Evolutionary conservation across 805 yeast species (phyloP), one percentile per base, ranked within the genome.

Genomic region (Suhomyces prunicola): DNA sequence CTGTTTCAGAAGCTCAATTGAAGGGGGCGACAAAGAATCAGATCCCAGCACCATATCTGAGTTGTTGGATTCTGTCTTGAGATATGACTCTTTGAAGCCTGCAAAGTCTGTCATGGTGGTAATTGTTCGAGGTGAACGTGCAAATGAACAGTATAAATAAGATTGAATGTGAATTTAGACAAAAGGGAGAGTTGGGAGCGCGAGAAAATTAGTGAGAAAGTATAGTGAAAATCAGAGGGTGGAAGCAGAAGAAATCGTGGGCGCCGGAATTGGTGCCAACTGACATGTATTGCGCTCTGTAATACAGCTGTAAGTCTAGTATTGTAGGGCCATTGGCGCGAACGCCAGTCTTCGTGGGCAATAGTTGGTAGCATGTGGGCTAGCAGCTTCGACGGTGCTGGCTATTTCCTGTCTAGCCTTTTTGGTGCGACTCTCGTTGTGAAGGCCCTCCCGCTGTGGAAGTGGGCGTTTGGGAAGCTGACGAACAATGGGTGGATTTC

Each of bases 81-180:
- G 45, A 33, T 50, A 61, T 24, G 63, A 54, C 15, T 62, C 65
- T 45, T 58, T 59, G 48, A 61, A 61, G 6, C 63, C 63, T n/a
- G 57, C 50, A 39, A 54, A 57, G 41, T 50, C 46, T 29, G 50
- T 41, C 51, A 48, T 48, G 19, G 42, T 36, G 29, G n/a, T 9
- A n/a, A 31, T 31, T 31, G 36, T 27, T 2, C 33, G 33, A 3
- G 17, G 6, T n/a, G 17, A 33, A 33, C 36, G 36, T 33, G 36
- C 9, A 33, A 29, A 29, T 12, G 33, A 12, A 29, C 12, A 26
- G 33, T 10, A 29, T 12, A 29, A 12, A 12, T n/a, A 29, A 13
- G 13, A 29, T 29, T 29, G 12, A 29, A 29, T 29, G 33, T 29
- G 33, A 13, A 4, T 29, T 29, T n/a, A 29, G 33, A 29, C 33